Percentiles rank a stretch among this genome's conserved stretches.
Conservation (phyloP, 2,329 filamentous ascomycete species). For the Alternaria tenuissima region DNA sequence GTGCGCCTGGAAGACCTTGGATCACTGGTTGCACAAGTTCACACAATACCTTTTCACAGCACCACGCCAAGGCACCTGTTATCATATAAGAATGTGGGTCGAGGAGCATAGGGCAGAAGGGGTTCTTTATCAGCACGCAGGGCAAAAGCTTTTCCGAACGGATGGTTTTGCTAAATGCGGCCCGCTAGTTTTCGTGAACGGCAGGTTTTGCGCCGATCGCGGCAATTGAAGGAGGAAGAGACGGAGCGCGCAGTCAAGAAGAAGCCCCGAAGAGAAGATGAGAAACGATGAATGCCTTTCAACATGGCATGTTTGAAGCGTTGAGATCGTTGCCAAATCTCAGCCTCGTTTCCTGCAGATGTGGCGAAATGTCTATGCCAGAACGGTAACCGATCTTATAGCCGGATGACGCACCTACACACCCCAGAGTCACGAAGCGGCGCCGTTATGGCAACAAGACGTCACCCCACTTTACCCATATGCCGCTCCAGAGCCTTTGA, state of each 20-base stretch:
- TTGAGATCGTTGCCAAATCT: not conserved
- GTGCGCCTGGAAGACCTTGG: not conserved
- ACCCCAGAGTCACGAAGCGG: slow-evolving; percentile 1
- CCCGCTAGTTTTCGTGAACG: not conserved
- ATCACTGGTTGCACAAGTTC: not conserved
- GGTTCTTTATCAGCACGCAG: not conserved
- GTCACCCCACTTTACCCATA: slow-evolving; percentile 13
- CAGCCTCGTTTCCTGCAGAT: not conserved
- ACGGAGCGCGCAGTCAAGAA: not conserved
- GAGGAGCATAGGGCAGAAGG: not conserved
- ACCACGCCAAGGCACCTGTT: not conserved
- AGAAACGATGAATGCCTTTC: accelerated
- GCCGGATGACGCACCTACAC: slow-evolving; percentile 18
- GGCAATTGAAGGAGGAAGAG: slow-evolving; percentile 2
- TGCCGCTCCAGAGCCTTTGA: not conserved
- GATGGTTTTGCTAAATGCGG: not conserved
- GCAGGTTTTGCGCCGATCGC: slow-evolving; percentile 5
- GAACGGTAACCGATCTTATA: slow-evolving; percentile 1
- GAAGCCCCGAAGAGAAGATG: not conserved
- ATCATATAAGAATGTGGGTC: accelerated
- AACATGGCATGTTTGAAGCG: not conserved
- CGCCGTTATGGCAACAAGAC: slow-evolving; percentile 5
- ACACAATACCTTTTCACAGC: not conserved
- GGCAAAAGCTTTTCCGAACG: slow-evolving; percentile 3
- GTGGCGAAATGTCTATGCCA: not conserved